phyloP scores from a whole-genome alignment of 1,284 basidiomycete genomes.

The Wolfiporia cocos region DNA sequence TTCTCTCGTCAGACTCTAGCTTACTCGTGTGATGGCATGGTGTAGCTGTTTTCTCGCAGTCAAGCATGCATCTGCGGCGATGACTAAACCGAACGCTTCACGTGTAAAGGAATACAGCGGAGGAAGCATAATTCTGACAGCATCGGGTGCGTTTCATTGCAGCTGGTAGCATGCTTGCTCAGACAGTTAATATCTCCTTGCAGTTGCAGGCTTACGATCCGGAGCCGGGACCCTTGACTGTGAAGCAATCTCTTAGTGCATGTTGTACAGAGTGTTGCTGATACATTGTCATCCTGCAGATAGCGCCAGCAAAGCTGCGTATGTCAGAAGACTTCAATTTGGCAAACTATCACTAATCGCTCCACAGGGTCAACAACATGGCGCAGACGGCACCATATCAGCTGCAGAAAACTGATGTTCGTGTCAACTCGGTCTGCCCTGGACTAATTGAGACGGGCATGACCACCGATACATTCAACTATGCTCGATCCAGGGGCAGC shows the following conservation, averaged over 20 bases:
- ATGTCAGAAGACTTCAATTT: slow-evolving; percentile 23
- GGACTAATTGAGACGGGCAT: slow-evolving; percentile 91
- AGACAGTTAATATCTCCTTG: neutral
- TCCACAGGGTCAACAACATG: slow-evolving; percentile 72
- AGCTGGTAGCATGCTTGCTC: neutral
- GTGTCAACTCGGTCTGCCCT: slow-evolving; percentile 89
- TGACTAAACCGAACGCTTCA: slow-evolving; percentile 61
- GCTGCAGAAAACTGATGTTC: slow-evolving; percentile 76
- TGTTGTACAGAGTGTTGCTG: slow-evolving; percentile 11
- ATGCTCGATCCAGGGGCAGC: slow-evolving; percentile 70
- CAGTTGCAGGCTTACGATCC: slow-evolving; percentile 81
- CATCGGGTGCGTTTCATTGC: slow-evolving; percentile 55
- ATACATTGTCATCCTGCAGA: slow-evolving; percentile 37
- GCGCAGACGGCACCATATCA: slow-evolving; percentile 80
- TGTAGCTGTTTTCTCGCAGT: slow-evolving; percentile 84
- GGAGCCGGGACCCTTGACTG: slow-evolving; percentile 87
- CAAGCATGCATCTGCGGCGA: slow-evolving; percentile 80
- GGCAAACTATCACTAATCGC: slow-evolving; percentile 6
- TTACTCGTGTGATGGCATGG: neutral
- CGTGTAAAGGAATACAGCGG: slow-evolving; percentile 62
- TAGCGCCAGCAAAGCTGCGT: slow-evolving; percentile 90
- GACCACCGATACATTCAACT: slow-evolving; percentile 71
- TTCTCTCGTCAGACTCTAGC: neutral
- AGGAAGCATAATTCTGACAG: slow-evolving; percentile 88
- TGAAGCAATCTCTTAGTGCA: slow-evolving; percentile 30